phyloP scores from a whole-genome alignment of 2,329 filamentous ascomycete genomes.

The Clathrospora elynae region DNA sequence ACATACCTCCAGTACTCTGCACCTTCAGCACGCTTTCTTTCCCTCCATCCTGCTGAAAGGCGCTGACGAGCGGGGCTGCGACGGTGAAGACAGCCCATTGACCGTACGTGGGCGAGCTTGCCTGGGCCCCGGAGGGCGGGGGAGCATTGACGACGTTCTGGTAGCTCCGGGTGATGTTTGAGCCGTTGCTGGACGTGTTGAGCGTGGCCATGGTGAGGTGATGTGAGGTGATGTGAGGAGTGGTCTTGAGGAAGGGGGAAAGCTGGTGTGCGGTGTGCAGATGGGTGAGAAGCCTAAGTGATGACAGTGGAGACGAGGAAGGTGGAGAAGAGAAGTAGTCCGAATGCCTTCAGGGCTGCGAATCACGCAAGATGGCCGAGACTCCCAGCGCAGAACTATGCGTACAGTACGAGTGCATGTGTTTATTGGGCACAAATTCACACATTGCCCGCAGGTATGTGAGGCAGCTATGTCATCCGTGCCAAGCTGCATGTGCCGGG shows the following conservation, averaged over 20 bases:
- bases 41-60: conserved; percentile 81
- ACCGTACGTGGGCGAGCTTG: conserved; percentile 77
- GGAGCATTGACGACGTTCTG: conserved; percentile 68
- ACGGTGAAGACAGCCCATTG: conserved; percentile 96
- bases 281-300: no score
- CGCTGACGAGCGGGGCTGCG: conserved; percentile 86
- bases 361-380: neutral
- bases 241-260: conserved; percentile 5
- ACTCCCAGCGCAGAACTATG: no score
- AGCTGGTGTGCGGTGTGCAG: conserved; percentile 4
- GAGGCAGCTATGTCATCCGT: conserved; percentile 20
- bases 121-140: conserved; percentile 60
- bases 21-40: conserved; percentile 98
- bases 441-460: no score
- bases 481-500: conserved; percentile 8
- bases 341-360: neutral
- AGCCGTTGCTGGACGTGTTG: conserved; percentile 60
- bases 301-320: no score
- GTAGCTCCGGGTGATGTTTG: conserved; percentile 63
- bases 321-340: conserved; percentile 5
- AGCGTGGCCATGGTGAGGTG: conserved; percentile 73
- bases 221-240: conserved; percentile 7
- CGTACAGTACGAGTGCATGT: no score
- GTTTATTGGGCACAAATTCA: no score
- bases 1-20: conserved; percentile 81